Base-by-base conservation (phyloP, 345 rosid species). In the Streptanthus diversifolius region DNA sequence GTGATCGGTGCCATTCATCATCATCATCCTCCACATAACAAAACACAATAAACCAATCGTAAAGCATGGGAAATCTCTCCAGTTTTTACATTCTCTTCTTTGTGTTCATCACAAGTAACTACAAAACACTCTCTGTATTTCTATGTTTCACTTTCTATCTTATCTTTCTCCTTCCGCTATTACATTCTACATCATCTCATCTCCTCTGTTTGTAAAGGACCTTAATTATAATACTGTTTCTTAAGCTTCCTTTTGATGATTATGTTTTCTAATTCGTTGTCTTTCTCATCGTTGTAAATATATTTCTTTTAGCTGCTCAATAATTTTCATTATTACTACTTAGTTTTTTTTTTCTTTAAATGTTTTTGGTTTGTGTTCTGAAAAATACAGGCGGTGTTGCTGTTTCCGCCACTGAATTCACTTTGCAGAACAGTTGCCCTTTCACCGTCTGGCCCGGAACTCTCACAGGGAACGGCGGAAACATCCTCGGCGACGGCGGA, bases 401-500 rank as follows among this genome's bases (percentile, higher is more conserved):
- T 22, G 79, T 45, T 48, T 69, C 83, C 3, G 92, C 89, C 30
- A 83, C 96, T 0, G 74, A 80, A 29, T 83, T 92, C 80, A 90
- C 89, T 2, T 77, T 92, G 39, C 78, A 77, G 52, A 90, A 93
- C 75, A 83, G 49, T 9, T 93, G 97, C 62, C 51, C 67, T 47
- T 79, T 81, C 85, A 90, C 88, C 1, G 57, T 88, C 43, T 93
- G 98, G 98, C 97, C 97, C 0, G 97, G 92, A 29, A 87, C 84
- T 25, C 83, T 90, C 36, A 81, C 91, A 22, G 95, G 89, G 8
- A 83, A 83, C 70, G 79, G 86, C 18, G 24, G 25, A 47, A 80
- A 83, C 36, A 51, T 47, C 4, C 87, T 88, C 27, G 98, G 93
- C 5, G 87, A 76, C 3, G 98, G 96, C 13, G 96, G 96, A 21